phyloP scores from a whole-genome alignment of 2,329 filamentous ascomycete genomes.

The Massarina eburnea region DNA sequence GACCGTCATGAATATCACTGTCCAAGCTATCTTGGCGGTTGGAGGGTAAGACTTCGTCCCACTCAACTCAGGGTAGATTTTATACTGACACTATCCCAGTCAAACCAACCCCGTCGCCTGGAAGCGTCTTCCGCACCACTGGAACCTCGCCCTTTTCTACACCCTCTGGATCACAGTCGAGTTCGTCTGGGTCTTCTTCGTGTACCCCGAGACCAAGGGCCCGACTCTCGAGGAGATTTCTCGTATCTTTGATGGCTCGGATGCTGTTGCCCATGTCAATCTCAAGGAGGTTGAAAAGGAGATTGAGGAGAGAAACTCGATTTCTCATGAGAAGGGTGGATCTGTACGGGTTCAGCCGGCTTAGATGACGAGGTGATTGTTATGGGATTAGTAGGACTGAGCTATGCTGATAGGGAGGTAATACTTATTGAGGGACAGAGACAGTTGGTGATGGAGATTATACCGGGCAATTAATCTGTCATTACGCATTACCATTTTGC shows the following conservation, averaged over 20 bases:
- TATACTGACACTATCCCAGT: conserved; percentile 24
- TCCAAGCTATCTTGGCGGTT: conserved; percentile 65
- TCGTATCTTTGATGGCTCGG: background rate
- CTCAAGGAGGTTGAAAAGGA: background rate
- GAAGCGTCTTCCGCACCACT: conserved; percentile 58
- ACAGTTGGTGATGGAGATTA: too few species aligned
- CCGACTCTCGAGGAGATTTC: conserved; percentile 1
- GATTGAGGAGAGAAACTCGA: background rate
- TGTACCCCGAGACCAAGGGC: conserved; percentile 2
- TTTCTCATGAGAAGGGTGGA: conserved; percentile 1
- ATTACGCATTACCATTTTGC: too few species aligned
- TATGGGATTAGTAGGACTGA: too few species aligned
- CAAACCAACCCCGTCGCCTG: conserved; percentile 65
- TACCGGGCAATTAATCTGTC: too few species aligned
- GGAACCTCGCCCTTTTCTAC: conserved; percentile 68
- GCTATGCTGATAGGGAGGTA: too few species aligned
- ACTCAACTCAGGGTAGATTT: background rate
- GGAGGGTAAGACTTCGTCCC: conserved; percentile 37
- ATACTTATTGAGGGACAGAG: too few species aligned
- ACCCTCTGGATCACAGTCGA: conserved; percentile 63
- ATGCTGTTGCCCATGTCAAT: background rate
- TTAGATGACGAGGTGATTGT: background rate
- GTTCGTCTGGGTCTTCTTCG: conserved; percentile 57
- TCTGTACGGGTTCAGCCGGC: background rate
- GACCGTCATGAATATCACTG: conserved; percentile 62